Base-by-base conservation (phyloP, 495 filamentous ascomycete species). In the Penicillium daleae region DNA sequence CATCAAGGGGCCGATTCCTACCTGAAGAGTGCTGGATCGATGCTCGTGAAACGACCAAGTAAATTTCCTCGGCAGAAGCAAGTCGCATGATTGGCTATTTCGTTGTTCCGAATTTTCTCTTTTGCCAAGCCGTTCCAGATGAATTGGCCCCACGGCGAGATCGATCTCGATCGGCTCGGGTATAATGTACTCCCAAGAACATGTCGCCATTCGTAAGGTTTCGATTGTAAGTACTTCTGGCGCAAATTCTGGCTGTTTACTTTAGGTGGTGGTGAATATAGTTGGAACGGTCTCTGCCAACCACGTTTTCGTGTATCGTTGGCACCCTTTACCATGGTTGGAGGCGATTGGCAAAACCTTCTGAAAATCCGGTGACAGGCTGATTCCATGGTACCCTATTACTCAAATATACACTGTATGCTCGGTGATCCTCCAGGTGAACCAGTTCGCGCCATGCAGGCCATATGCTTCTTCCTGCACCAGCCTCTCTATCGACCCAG, bases 121-220 rank as follows among this genome's bases (percentile, higher is more conserved):
- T 22, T 24, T 22, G 57, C 46, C 57, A 59, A 40, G 57, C 31
- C 10, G 48, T 59, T 52, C 57, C 31, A 51, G 57, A 59, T 37
- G 46, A 50, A 29, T 27, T 26, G 46, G 26, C 26, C 6, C 5
- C 17, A 15, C 15, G 46, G 24, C 46, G 6, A 29, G 22, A 29
- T 26, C 46, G 46, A 50, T 29, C 24, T 27, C 24, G 46, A 50
- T 50, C 15, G n/a, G 24, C 24, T n/a, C 26, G 46, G 22, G 46
- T 50, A 4, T 5, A n/a, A n/a, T n/a, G n/a, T 15, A 7, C 24
- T 50, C 9, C 24, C 1, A 12, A 50, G 24, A 13, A 29, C 15
- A 50, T 50, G 13, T 50, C 24, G 24, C 46, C 5, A 50, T 50
- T 50, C 24, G 46, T 17, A 6, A 29, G 6, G 46, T 50, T 26